phyloP scores from a whole-genome alignment of 2,329 filamentous ascomycete species.

The Diaporthe batatas region DNA sequence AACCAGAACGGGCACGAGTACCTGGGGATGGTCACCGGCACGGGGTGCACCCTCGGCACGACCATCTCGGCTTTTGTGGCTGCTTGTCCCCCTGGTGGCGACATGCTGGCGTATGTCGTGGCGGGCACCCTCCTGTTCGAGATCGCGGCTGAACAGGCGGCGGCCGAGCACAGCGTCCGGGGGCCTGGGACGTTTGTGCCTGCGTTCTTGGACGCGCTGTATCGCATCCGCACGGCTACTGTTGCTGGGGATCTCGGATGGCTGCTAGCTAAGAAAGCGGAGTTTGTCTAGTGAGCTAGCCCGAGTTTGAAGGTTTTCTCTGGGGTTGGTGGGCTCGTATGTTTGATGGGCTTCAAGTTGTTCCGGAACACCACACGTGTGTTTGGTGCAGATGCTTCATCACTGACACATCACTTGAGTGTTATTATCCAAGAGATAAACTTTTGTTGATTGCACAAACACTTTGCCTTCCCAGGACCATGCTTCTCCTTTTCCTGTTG shows the following conservation, averaged over 20 bases:
- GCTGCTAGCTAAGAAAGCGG: conserved; percentile 22
- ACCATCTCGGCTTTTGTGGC: conserved; percentile 82
- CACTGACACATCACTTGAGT: no score
- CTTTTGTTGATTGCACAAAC: no score
- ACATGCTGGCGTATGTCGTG: conserved; percentile 79
- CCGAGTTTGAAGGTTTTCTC: no score
- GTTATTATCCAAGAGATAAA: fast-evolving
- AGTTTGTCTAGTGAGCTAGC: background rate
- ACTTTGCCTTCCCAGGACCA: no score
- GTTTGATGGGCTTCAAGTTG: no score
- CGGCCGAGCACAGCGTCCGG: conserved; percentile 73
- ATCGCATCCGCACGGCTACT: conserved; percentile 52
- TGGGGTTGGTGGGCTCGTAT: background rate
- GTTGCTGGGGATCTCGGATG: conserved; percentile 20
- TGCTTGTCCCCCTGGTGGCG: conserved; percentile 61
- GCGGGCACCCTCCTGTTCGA: conserved; percentile 84
- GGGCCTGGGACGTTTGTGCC: conserved; percentile 91
- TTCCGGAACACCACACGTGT: background rate
- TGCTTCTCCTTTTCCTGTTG: background rate
- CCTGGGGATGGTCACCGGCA: conserved; percentile 80
- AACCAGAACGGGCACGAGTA: conserved; percentile 83
- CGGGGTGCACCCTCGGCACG: conserved; percentile 88
- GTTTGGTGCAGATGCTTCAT: background rate
- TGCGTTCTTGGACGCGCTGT: conserved; percentile 82
- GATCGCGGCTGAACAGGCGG: conserved; percentile 76